These are phyloP conservation scores for Anacardium occidentale DNA, from an alignment of 345 rosid genomes.

Conservation along the genomic window DNA sequence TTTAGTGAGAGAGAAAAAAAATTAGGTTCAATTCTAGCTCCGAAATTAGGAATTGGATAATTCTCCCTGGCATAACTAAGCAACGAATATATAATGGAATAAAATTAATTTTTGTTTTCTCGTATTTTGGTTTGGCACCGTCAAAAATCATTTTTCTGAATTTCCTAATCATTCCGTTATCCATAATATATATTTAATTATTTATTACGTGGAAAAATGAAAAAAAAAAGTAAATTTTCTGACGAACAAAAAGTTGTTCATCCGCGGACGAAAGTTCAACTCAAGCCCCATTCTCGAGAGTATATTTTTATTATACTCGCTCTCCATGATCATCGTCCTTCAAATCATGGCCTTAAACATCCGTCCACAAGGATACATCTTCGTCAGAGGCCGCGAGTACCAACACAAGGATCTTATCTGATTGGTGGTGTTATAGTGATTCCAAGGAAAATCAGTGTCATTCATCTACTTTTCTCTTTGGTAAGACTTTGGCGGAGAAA, in stretches of 20 bases:
- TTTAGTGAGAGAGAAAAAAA: too few species aligned
- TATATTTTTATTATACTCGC: not conserved
- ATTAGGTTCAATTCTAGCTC: too few species aligned
- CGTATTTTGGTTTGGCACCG: too few species aligned
- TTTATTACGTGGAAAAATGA: not conserved
- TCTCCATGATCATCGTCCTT: rapidly evolving
- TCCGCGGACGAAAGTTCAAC: not conserved
- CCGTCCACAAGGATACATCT: constrained; percentile 5
- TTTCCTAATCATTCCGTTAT: too few species aligned
- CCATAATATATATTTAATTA: too few species aligned
- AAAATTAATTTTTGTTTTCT: too few species aligned
- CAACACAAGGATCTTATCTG: constrained; percentile 6
- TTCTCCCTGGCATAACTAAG: too few species aligned
- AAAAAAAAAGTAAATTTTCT: constrained; percentile 9
- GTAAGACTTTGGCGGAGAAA: not conserved
- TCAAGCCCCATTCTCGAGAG: not conserved
- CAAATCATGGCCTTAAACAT: too few species aligned
- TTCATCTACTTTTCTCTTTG: constrained; percentile 13
- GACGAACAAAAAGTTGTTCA: constrained; percentile 6
- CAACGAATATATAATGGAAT: too few species aligned
- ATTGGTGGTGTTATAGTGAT: constrained; percentile 14
- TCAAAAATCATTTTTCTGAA: too few species aligned
- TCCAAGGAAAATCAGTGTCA: not conserved
- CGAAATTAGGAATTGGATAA: too few species aligned
- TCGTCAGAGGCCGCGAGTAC: constrained; percentile 6